These are phyloP conservation scores for Pseudotulostoma volvatum DNA, from an alignment of 495 filamentous ascomycete species.

Conservation along the genomic window DNA sequence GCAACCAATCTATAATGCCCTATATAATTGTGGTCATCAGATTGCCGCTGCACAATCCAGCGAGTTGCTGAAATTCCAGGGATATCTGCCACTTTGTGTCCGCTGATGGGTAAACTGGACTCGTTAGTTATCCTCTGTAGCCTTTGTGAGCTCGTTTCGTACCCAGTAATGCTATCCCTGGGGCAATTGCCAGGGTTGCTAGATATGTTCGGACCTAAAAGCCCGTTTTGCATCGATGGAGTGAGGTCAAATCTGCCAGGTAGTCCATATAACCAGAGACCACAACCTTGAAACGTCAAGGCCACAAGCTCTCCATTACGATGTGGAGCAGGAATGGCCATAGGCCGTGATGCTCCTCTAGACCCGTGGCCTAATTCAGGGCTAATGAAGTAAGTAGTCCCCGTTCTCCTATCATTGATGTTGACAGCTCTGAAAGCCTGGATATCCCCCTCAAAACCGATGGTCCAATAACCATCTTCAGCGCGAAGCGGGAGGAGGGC, in stretches of 20 bases:
- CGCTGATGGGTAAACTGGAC: constrained; percentile 21
- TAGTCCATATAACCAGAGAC: constrained; percentile 68
- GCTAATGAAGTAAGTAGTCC: constrained; percentile 68
- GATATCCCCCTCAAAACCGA: constrained; percentile 62
- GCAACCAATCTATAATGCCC: constrained; percentile 40
- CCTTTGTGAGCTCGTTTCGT: constrained; percentile 7
- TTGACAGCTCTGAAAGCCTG: constrained; percentile 64
- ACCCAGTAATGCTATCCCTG: not conserved
- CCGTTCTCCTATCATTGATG: constrained; percentile 55
- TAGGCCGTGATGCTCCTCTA: constrained; percentile 34
- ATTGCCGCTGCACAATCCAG: constrained; percentile 20
- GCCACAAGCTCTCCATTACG: constrained; percentile 56
- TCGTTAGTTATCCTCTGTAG: constrained; percentile 19
- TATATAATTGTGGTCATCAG: constrained; percentile 1
- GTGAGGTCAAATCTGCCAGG: constrained; percentile 52
- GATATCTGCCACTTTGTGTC: constrained; percentile 25
- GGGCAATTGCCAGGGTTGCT: not conserved
- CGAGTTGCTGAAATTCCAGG: constrained; percentile 26
- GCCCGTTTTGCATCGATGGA: not conserved
- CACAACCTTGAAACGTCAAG: constrained; percentile 54
- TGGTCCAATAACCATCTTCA: constrained; percentile 63
- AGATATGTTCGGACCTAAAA: not conserved
- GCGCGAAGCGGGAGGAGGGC: constrained; percentile 50
- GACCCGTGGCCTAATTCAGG: constrained; percentile 29
- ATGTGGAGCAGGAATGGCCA: constrained; percentile 51